Base-by-base conservation (phyloP, 768 basidiomycete species). In the Termitomyces sp. region DNA sequence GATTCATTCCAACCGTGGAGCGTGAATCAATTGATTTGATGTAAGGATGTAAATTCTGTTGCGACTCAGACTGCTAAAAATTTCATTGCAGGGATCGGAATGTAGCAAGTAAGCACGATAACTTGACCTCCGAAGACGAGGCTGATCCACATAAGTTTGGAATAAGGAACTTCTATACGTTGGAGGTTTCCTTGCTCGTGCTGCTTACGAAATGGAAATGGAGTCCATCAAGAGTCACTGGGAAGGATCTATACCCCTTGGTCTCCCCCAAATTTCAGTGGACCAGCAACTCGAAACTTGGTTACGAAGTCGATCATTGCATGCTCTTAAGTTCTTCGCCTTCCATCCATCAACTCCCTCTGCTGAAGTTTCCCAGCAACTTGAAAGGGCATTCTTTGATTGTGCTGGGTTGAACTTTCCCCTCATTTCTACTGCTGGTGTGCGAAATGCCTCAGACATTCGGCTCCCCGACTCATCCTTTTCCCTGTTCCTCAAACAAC, bases 1-100 rank as follows among this genome's bases (percentile, higher is more conserved):
- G 95, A 3, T 97, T 97, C 66, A 95, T 98, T 56, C 92, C 94
- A 10, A 98, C 95, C 0, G 95, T 98, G 8, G 96, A 98, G 69
- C 83, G 96, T 59, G 96, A 98, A 73, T 90, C 89, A 0, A 89
- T 95, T 60, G 94, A 92, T 71, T 75, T 95, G 31, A 87, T 93
- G 87, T 91, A 65, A 71, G 85, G 69, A 55, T 38, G 10, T 47
- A 46, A 45, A 43, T 38, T 25, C 27, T 16, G 12, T 44, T 38
- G 38, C 49, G 10, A 56, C 51, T 38, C 3, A 29, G 31, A 46
- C 38, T 56, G 50, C 19, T 60, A 5, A 53, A 50, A 3, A 29
- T 42, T 56, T 41, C 21, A 8, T 56, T 16, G 25, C 49, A 92
- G 90, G 66, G 93, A 96, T 69, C 84, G 86, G 45, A 87, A 90